These are phyloP conservation scores for Rhododendron ovatum DNA, from an alignment of 148 eudicot genomes.

Conservation along the genomic window DNA sequence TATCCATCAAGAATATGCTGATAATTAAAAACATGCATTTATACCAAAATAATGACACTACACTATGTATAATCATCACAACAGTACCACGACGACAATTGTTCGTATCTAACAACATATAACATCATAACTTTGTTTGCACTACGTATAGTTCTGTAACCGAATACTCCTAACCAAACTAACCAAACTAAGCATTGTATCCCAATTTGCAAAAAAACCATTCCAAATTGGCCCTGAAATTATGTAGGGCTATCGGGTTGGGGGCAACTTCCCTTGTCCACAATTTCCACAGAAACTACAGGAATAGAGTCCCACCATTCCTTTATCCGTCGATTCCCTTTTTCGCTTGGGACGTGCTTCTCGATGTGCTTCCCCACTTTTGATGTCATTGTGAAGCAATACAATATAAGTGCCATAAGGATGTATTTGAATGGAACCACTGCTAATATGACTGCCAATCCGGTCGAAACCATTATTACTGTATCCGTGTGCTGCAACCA, in stretches of 20 bases:
- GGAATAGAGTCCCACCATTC: constrained; percentile 99
- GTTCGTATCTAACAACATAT: neutral
- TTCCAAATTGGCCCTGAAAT: neutral
- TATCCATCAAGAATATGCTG: no score
- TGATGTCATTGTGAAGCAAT: constrained; percentile 37
- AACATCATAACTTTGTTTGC: neutral
- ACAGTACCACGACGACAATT: neutral
- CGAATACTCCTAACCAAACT: neutral
- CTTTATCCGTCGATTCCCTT: constrained; percentile 53
- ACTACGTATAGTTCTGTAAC: neutral
- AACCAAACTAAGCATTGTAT: neutral
- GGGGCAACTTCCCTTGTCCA: constrained; percentile 24
- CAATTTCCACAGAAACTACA: constrained; percentile 54
- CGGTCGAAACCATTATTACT: constrained; percentile 46
- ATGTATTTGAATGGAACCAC: constrained; percentile 64
- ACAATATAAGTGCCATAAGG: constrained; percentile 40
- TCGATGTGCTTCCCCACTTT: constrained; percentile 30
- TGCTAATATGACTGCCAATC: constrained; percentile 44
- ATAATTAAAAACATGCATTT: neutral
- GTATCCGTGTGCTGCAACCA: constrained; percentile 62
- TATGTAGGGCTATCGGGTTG: constrained; percentile 13
- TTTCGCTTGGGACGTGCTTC: constrained; percentile 28
- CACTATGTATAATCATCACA: neutral
- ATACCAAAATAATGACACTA: neutral
- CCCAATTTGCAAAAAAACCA: neutral